Evolutionary conservation across 495 filamentous ascomycete species (phyloP), one percentile per base, ranked within the genome.

Genomic region (Aspergillus asperescens): DNA sequence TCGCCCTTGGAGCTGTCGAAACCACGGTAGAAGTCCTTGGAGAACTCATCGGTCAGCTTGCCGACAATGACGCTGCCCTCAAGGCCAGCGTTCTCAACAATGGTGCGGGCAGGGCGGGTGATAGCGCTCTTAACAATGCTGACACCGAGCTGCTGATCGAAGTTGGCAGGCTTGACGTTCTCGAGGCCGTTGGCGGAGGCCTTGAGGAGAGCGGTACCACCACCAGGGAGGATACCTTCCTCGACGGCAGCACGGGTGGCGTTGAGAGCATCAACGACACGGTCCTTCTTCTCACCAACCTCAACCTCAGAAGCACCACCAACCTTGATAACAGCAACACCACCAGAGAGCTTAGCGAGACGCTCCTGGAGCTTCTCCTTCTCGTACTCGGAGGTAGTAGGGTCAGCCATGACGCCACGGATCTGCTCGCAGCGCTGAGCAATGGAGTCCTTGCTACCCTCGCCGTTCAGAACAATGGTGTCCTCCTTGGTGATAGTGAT

Each of bases 401-500:
- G 84, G 77, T 97, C 93, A 57, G 73, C 78, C 84, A 96, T 96
- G 73, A 95, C 90, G 58, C 90, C 90, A 63, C 93, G 92, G 77
- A 98, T 98, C 77, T 97, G 93, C 75, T 98, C 93, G 75, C 92
- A 97, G 64, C 93, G 87, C 77, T 96, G 90, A 56, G 87, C 77
- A 64, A 98, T 93, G 48, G 80, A 72, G 66, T 98, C 93, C 80
- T 97, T 97, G 82, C 76, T 87, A 52, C 93, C 93, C 64, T 97
- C 93, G 44, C 93, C 93, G 73, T 98, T 98, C 52, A 98, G 83
- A 67, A 98, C 84, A 73, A 98, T 96, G 64, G 93, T 98, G 73
- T 98, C 93, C 75, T 98, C 93, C 82, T 98, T 98, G 63, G 94
- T 98, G 76, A 98, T 97, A 68, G 93, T 96, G 79, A 98, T 96